Evolutionary conservation across 2,329 filamentous ascomycete genomes (phyloP).

Genomic region (Scedosporium boydii): DNA sequence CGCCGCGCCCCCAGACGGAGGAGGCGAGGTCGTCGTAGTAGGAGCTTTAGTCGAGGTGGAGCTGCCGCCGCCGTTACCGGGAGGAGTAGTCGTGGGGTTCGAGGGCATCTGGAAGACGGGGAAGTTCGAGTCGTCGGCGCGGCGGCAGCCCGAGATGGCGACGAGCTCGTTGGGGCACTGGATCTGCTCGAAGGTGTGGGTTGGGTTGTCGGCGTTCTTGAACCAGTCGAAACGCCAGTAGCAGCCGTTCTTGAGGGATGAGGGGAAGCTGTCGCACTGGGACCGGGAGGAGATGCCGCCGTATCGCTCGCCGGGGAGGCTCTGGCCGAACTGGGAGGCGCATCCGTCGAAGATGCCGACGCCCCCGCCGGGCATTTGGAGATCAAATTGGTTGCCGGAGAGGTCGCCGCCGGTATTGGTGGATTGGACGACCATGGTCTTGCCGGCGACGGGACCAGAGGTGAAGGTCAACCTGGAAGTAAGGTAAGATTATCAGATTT

Average conservation of each 20-base stretch:
- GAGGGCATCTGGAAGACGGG: conserved; percentile 10
- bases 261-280: conserved; percentile 44
- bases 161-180: conserved; percentile 41
- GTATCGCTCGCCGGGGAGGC: conserved; percentile 38
- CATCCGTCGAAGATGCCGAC: conserved; percentile 45
- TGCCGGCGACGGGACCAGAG: conserved; percentile 40
- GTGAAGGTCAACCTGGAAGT: conserved; percentile 39
- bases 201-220: conserved; percentile 45
- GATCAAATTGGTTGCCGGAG: conserved; percentile 47
- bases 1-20: conserved; percentile 3
- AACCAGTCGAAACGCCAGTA: conserved; percentile 59
- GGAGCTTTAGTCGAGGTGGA: neutral
- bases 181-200: conserved; percentile 44
- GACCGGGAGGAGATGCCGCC: conserved; percentile 43
- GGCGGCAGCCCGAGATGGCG: conserved; percentile 24
- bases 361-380: conserved; percentile 46
- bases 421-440: conserved; percentile 55
- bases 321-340: conserved; percentile 33
- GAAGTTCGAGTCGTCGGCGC: conserved; percentile 15
- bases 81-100: neutral
- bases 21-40: neutral
- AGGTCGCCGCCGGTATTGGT: conserved; percentile 54
- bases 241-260: conserved; percentile 44
- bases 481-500: neutral
- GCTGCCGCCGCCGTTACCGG: neutral